These are phyloP conservation scores for Nematocida minor DNA, from an alignment of 371 early-diverging fungal species.

Conservation along the genomic window DNA sequence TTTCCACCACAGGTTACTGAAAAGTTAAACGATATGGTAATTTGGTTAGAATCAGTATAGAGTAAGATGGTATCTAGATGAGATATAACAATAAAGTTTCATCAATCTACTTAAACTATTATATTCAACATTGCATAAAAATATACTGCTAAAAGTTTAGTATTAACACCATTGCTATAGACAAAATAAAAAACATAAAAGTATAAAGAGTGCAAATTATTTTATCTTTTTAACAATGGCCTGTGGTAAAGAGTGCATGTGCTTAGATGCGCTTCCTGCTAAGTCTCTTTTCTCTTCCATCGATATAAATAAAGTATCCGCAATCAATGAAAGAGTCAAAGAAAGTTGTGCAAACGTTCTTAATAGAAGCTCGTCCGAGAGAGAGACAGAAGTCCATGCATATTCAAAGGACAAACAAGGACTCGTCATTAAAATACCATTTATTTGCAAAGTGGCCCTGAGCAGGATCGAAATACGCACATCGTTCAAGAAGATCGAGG, in stretches of 20 bases:
- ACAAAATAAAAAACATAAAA: no score
- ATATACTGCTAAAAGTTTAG: no score
- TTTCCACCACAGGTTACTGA: no score
- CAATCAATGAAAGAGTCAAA: conserved; percentile 12
- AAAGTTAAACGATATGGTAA: no score
- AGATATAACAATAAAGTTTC: no score
- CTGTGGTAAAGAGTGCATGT: conserved; percentile 13
- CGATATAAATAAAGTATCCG: conserved; percentile 19
- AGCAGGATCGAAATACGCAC: conserved; percentile 21
- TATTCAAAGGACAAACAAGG: not conserved
- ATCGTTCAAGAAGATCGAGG: conserved; percentile 12
- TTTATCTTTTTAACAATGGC: not conserved
- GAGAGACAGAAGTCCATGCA: not conserved
- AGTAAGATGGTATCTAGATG: no score
- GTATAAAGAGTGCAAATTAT: no score
- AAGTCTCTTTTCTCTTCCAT: conserved; percentile 25
- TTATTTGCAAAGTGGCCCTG: conserved; percentile 25
- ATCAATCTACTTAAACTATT: no score
- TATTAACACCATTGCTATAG: no score
- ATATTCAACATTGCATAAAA: no score
- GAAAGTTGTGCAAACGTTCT: not conserved
- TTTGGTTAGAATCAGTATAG: no score
- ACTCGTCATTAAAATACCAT: conserved; percentile 32
- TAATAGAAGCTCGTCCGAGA: not conserved
- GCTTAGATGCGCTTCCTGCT: conserved; percentile 8